Evolutionary conservation across 768 basidiomycete genomes (phyloP).

Genomic region (Russula virescens): DNA sequence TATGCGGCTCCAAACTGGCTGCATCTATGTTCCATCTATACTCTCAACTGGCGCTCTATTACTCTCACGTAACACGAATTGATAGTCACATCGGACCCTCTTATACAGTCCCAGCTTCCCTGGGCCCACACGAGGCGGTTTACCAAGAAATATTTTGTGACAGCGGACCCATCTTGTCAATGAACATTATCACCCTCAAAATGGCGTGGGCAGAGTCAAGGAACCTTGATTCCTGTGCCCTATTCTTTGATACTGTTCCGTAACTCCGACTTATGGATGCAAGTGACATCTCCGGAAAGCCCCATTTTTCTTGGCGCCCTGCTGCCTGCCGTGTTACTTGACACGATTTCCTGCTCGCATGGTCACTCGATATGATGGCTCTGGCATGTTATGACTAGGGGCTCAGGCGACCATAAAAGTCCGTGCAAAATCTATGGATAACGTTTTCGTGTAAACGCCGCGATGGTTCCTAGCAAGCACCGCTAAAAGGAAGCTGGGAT

Average conservation of each 20-base stretch:
- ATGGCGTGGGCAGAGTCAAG: background rate
- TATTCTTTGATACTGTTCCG: background rate
- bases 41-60: background rate
- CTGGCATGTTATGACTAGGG: too few species aligned
- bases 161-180: background rate
- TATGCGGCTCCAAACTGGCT: background rate
- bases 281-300: background rate
- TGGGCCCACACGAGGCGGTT: background rate
- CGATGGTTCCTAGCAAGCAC: too few species aligned
- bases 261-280: background rate
- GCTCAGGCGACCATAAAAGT: background rate
- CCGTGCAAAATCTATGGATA: background rate
- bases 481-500: background rate
- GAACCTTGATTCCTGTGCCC: background rate
- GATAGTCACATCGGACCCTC: background rate
- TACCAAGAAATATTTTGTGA: background rate
- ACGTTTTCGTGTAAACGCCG: too few species aligned
- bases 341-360: background rate
- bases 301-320: background rate
- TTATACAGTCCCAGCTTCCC: background rate
- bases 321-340: background rate
- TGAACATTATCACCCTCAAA: background rate
- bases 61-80: background rate
- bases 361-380: background rate
- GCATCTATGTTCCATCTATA: background rate